Conservation (phyloP, 768 basidiomycete genomes). For the Exsudoporus frostii region DNA sequence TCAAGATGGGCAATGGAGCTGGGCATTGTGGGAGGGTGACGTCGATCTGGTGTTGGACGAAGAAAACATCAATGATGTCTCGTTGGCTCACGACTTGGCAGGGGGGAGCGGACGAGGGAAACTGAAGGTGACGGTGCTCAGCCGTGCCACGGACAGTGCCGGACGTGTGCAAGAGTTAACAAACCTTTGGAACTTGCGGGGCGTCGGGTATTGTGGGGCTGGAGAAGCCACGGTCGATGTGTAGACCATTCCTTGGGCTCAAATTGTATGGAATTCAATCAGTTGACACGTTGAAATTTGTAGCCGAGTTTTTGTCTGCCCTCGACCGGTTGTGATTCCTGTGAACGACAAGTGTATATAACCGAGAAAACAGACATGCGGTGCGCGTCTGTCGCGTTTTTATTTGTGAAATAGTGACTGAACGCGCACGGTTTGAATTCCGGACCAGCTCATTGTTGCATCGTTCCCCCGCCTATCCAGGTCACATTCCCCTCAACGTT, state of each 20-base stretch:
- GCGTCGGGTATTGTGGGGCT: conserved; percentile 45
- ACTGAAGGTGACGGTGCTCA: conserved; percentile 29
- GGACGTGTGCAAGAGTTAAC: conserved; percentile 49
- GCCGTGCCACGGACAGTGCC: conserved; percentile 50
- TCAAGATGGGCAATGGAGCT: conserved; percentile 66
- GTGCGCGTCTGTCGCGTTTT: too few species aligned
- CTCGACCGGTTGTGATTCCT: background rate
- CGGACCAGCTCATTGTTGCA: conserved; percentile 9
- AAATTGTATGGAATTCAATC: too few species aligned
- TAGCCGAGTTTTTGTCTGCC: background rate
- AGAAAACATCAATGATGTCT: conserved; percentile 16
- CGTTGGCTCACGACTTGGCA: background rate
- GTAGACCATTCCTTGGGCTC: background rate
- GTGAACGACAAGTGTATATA: too few species aligned
- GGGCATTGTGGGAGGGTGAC: conserved; percentile 65
- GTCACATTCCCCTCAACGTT: conserved; percentile 76
- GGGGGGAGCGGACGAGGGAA: conserved; percentile 11
- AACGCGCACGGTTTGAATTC: too few species aligned
- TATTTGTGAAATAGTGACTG: too few species aligned
- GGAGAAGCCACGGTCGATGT: conserved; percentile 21
- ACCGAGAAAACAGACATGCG: too few species aligned
- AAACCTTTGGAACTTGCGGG: conserved; percentile 63
- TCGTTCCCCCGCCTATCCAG: conserved; percentile 58
- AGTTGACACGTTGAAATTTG: background rate
- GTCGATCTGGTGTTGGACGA: conserved; percentile 33